Conservation (phyloP, 345 rosid genomes). For the Mallotus nudiflorus region DNA sequence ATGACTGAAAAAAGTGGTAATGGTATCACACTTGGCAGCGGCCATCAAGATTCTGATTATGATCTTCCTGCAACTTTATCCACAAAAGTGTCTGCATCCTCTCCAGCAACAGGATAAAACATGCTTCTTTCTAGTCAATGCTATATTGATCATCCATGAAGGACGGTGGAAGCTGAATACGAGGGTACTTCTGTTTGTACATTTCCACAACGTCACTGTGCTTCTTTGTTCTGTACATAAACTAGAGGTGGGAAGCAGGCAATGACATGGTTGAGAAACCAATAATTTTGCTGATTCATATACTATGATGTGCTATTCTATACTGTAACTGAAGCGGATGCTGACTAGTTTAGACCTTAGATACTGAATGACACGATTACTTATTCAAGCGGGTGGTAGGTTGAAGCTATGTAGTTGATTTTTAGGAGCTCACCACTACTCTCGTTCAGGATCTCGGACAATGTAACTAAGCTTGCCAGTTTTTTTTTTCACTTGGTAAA, state of each 20-base stretch:
- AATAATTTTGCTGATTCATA: slow-evolving; percentile 23
- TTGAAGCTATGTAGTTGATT: slow-evolving; percentile 36
- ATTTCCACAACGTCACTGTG: slow-evolving; percentile 20
- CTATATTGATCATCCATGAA: slow-evolving; percentile 11
- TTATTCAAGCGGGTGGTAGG: slow-evolving; percentile 20
- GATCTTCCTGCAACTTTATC: slow-evolving; percentile 24
- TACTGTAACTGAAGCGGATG: slow-evolving; percentile 10
- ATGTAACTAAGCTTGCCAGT: slow-evolving; percentile 26
- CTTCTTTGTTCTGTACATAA: slow-evolving; percentile 43
- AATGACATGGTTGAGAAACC: slow-evolving; percentile 23
- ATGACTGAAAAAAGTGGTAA: slow-evolving; percentile 23
- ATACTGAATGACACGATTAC: slow-evolving; percentile 2
- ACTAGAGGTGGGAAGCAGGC: slow-evolving; percentile 22
- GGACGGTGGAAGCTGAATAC: neutral
- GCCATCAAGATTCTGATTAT: slow-evolving; percentile 29
- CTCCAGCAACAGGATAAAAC: slow-evolving; percentile 40
- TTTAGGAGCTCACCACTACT: slow-evolving; percentile 37
- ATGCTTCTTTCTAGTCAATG: neutral
- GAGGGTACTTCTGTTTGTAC: slow-evolving; percentile 14
- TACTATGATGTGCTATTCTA: neutral
- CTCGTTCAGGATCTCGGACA: slow-evolving; percentile 8
- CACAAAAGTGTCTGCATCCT: slow-evolving; percentile 30
- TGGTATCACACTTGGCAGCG: slow-evolving; percentile 10
- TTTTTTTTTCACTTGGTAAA: neutral
- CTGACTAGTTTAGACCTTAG: slow-evolving; percentile 9